These are phyloP conservation scores for Geotrichum europaeum DNA, from an alignment of 1,139 yeast genomes.

Conservation along the genomic window DNA sequence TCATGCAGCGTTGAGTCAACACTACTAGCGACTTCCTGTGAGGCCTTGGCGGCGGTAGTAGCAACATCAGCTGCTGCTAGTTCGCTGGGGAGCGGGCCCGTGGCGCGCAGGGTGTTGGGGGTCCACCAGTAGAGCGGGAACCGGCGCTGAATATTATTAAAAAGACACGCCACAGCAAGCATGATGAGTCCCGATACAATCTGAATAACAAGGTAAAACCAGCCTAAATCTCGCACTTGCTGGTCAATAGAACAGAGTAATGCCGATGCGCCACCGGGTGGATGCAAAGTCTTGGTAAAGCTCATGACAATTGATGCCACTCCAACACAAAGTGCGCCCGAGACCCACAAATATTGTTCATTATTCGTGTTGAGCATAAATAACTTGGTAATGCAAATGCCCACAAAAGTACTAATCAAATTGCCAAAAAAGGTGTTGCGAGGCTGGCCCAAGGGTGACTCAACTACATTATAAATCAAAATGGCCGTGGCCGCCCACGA, in stretches of 20 bases:
- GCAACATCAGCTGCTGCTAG: background rate
- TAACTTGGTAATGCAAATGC: constrained; percentile 51
- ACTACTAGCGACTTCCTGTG: background rate
- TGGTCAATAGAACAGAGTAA: constrained; percentile 51
- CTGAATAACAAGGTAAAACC: constrained; percentile 64
- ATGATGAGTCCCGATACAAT: constrained; percentile 48
- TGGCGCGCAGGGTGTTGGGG: constrained; percentile 29
- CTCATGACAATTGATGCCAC: constrained; percentile 53
- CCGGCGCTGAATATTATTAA: constrained; percentile 49
- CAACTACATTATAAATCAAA: constrained; percentile 51
- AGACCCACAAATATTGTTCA: constrained; percentile 48
- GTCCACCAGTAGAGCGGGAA: constrained; percentile 68
- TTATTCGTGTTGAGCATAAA: constrained; percentile 35
- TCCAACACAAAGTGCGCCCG: constrained; percentile 58
- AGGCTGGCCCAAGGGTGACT: constrained; percentile 63
- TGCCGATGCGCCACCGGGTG: constrained; percentile 74
- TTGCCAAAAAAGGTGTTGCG: constrained; percentile 56
- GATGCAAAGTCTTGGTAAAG: constrained; percentile 56
- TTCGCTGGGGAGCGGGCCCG: constrained; percentile 4
- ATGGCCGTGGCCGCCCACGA: constrained; percentile 61
- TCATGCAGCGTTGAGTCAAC: background rate
- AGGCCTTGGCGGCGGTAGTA: background rate
- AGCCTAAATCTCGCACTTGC: constrained; percentile 46
- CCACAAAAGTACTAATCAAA: constrained; percentile 48
- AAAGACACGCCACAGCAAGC: constrained; percentile 47